Base-by-base conservation (phyloP, 208 protist genomes). In the Leishmania turanica region DNA sequence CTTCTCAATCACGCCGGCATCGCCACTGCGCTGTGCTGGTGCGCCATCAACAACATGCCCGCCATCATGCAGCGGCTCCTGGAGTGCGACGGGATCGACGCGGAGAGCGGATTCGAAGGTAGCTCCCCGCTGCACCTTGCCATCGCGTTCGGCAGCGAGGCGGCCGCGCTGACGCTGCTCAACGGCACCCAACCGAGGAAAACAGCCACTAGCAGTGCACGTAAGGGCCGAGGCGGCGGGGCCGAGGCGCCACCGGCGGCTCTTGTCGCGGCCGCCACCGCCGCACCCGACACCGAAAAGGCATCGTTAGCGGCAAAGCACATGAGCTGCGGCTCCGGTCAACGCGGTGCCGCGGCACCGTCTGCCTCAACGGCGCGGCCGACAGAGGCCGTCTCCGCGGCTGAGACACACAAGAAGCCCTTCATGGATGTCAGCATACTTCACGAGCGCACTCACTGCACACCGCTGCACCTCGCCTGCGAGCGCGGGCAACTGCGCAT, bases 401-500 rank as follows among this genome's bases (percentile, higher is more conserved):
- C 66, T 2, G 42, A 85, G 2, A 15, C 69, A 1, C 49, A 49
- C n/a, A 42, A 69, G 19, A 88, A 81, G 83, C 89, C 83, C 7
- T 76, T 85, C n/a, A 82, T 97, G 54, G 86, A 95, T 79, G 87
- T 95, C n/a, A 88, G 95, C 81, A 88, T 85, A n/a, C 80, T 88
- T 31, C 91, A 97, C 74, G 85, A 89, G 40, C 88, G 91, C 17
- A 89, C 93, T 0, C 87, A 93, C 27, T 89, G 87, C 78, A 93
- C 86, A 1, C 86, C 93, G n/a, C 85, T 97, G 58, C 93, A 97
- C 72, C 86, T 97, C n/a, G 93, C 93, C 56, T 95, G 91, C 68
- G 91, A 97, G 78, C 83, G 87, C 21, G 91, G 91, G 24, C 89
- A 92, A 62, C 66, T 92, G 31, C 74, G 78, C 34, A 88, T 97